Evolutionary conservation across 345 rosid genomes (phyloP), one percentile per base, ranked within the genome.

Genomic region (Hevea brasiliensis): DNA sequence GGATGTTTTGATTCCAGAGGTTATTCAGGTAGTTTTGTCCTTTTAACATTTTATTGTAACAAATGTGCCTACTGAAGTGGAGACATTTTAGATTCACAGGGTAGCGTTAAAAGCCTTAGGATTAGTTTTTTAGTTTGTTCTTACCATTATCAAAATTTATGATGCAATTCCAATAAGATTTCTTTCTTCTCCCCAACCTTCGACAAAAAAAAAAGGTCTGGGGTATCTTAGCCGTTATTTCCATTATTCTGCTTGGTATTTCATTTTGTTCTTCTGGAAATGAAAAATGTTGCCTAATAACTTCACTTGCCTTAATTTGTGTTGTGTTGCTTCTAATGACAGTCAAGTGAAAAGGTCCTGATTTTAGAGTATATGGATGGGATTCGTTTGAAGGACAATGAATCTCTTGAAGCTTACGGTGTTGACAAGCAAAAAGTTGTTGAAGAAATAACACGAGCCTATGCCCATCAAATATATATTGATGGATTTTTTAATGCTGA

Each of bases 401-500:
- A 81, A 70, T 76, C 97, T 62, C 64, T 94, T 61, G 97, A 89
- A 77, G 89, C 89, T 71, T 84, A 68, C 83, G 95, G 92, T 65
- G 91, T 86, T 68, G 78, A 89, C 84, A 92, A 85, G 77, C 98
- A 92, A 82, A 89, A 82, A 79, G 72, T 94, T 15, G 89, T 92
- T 68, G 97, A 94, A 88, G 98, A 92, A 88, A 94, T 94, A 65
- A 94, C 97, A 51, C 93, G 97, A 66, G 97, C 98, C 65, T 94
- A 92, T 86, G 97, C 97, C 72, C 97, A 92, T 82, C 97, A 94
- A 81, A 94, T 94, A 80, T 94, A 88, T 85, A 85, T 92, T 61
- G 98, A 94, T 88, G 98, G 97, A 17, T 89, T 92, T 82, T 94
- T 94, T 72, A 94, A 94, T 75, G 98, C 97, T 1, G 98, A 94